Percentiles rank a stretch among this genome's conserved stretches.
phyloP scores from a whole-genome alignment of 2,329 filamentous ascomycete genomes.

The Cladosporium halotolerans region DNA sequence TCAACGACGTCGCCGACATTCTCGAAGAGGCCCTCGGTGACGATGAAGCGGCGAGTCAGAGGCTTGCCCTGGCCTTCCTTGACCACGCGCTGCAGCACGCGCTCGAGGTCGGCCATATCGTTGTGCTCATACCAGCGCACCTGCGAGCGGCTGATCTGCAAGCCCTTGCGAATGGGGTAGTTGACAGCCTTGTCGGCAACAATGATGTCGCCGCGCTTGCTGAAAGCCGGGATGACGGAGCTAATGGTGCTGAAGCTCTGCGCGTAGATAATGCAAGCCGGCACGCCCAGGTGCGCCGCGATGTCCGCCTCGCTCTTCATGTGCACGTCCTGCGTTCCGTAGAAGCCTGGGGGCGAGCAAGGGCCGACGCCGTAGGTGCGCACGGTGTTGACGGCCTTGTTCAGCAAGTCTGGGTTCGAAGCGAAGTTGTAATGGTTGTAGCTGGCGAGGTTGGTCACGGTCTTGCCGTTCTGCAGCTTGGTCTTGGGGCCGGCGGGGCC shows the following conservation, averaged over 20 bases:
- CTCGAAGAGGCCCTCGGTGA: slow-evolving; percentile 93
- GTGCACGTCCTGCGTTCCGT: slow-evolving; percentile 96
- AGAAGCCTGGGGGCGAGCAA: slow-evolving; percentile 94
- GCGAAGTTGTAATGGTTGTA: slow-evolving; percentile 99
- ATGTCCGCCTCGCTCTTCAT: slow-evolving; percentile 96
- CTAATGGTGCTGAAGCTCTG: slow-evolving; percentile 95
- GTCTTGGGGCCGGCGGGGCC: slow-evolving; percentile 86
- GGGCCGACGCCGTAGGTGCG: slow-evolving; percentile 94
- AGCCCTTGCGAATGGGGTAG: slow-evolving; percentile 86
- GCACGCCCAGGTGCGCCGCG: slow-evolving; percentile 78
- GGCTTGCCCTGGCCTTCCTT: slow-evolving; percentile 86
- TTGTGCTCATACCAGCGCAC: slow-evolving; percentile 95
- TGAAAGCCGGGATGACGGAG: slow-evolving; percentile 95
- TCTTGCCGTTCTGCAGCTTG: slow-evolving; percentile 69
- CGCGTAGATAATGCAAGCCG: slow-evolving; percentile 88
- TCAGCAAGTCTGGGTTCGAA: slow-evolving; percentile 83
- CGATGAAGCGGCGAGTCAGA: slow-evolving; percentile 86
- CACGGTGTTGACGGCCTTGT: slow-evolving; percentile 88
- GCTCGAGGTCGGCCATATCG: slow-evolving; percentile 88
- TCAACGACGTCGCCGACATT: slow-evolving; percentile 78
- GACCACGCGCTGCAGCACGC: slow-evolving; percentile 74
- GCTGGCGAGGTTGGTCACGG: slow-evolving; percentile 86
- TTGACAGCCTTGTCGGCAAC: slow-evolving; percentile 91
- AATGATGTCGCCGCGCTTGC: slow-evolving; percentile 94
- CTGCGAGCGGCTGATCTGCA: slow-evolving; percentile 86